phyloP scores from a whole-genome alignment of 164 flowering plant species.

The Tetrastigma voinierianum region DNA sequence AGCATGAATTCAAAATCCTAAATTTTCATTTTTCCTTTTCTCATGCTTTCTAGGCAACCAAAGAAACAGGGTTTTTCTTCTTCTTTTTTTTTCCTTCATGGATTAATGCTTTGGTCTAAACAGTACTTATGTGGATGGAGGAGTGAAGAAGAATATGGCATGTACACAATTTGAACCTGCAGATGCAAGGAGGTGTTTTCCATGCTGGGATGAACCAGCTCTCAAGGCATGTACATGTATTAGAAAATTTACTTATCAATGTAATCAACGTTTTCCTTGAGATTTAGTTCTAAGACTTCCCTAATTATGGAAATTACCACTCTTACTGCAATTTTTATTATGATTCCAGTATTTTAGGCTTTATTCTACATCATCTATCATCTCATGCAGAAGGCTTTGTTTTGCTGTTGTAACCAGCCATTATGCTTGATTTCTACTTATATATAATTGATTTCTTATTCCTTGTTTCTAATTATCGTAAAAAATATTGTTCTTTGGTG shows the following conservation, averaged over 20 bases:
- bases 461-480: too few relatives aligned
- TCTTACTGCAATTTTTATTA: background rate
- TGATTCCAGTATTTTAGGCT: background rate
- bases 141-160: constrained; percentile 36
- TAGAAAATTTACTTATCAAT: background rate
- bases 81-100: background rate
- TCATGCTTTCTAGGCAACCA: too few relatives aligned
- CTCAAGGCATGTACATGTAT: constrained; percentile 21
- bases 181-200: constrained; percentile 31
- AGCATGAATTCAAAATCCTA: too few relatives aligned
- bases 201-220: constrained; percentile 50
- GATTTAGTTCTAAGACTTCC: too few relatives aligned
- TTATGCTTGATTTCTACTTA: too few relatives aligned
- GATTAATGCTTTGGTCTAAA: background rate
- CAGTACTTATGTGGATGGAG: constrained; percentile 27
- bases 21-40: too few relatives aligned
- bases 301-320: background rate
- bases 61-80: background rate
- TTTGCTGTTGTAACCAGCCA: too few relatives aligned
- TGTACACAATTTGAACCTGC: constrained; percentile 33
- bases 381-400: too few relatives aligned
- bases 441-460: too few relatives aligned
- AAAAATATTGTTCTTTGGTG: background rate
- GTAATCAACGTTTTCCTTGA: too few relatives aligned
- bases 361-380: background rate